These are phyloP conservation scores for Globisporangium irregulare DNA, from an alignment of 352 stramenopile species.

Conservation along the genomic window DNA sequence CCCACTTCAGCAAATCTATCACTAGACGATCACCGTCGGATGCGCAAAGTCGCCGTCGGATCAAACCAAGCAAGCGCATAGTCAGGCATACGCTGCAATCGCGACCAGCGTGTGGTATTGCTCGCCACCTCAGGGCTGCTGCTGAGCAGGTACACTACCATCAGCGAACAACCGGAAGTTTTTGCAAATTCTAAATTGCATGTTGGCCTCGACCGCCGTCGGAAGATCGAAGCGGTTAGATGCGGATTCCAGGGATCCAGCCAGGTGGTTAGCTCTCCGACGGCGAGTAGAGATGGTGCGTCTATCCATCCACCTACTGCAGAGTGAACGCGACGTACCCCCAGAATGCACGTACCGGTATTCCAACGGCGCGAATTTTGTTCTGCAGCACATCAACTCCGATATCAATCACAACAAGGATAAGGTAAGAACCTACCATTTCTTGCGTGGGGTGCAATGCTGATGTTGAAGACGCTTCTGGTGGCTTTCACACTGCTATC, in stretches of 20 bases:
- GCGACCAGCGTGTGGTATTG: no score
- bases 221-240: background rate
- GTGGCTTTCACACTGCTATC: background rate
- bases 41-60: no score
- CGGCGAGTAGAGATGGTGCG: background rate
- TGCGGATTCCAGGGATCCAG: background rate
- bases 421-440: background rate
- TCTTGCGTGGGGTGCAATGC: background rate
- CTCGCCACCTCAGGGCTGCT: no score
- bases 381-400: background rate
- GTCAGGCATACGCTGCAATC: no score
- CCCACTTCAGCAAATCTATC: background rate
- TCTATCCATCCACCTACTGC: background rate
- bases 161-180: background rate
- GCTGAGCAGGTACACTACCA: background rate
- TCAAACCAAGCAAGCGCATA: no score
- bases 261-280: background rate
- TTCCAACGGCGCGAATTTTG: background rate
- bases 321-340: background rate
- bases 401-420: background rate
- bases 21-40: background rate
- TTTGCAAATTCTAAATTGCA: background rate
- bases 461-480: background rate
- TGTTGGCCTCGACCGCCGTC: background rate
- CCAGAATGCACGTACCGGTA: background rate